Evolutionary conservation across 768 basidiomycete species (phyloP).

Genomic region (Xerocomellus amylosporus): DNA sequence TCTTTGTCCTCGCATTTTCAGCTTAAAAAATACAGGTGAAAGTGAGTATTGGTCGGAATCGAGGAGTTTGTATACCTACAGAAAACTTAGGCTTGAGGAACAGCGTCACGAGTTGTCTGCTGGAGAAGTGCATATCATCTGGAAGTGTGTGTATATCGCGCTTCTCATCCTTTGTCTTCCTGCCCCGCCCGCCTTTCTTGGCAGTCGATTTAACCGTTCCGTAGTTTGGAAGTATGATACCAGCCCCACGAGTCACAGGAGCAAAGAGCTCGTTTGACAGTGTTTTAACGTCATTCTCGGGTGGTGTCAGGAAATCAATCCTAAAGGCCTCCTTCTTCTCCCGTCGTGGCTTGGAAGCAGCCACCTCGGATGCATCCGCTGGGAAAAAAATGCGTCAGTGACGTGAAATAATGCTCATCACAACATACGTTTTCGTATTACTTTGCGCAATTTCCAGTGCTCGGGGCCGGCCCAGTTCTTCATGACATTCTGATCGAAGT

Average conservation of each 20-base stretch:
- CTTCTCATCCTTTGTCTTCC: conserved; percentile 54
- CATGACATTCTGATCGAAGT: conserved; percentile 81
- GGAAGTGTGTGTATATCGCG: conserved; percentile 78
- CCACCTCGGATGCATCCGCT: conserved; percentile 51
- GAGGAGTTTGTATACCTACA: conserved; percentile 45
- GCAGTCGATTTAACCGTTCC: conserved; percentile 26
- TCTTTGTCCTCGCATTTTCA: conserved; percentile 83
- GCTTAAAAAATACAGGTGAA: conserved; percentile 40
- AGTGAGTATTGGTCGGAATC: conserved; percentile 1
- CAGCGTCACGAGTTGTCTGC: conserved; percentile 81
- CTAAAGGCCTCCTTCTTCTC: conserved; percentile 80
- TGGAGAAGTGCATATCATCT: conserved; percentile 97
- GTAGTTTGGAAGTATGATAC: conserved; percentile 65
- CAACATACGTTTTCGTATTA: conserved; percentile 70
- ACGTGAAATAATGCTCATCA: background rate
- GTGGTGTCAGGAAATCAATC: conserved; percentile 71
- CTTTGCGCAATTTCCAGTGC: conserved; percentile 92
- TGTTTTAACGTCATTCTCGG: conserved; percentile 58
- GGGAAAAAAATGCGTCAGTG: conserved; percentile 12
- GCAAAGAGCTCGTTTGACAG: conserved; percentile 73
- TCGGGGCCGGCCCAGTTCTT: conserved; percentile 99
- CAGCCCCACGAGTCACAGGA: conserved; percentile 64
- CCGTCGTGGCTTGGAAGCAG: conserved; percentile 52
- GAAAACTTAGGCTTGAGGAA: conserved; percentile 97
- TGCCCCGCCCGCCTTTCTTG: conserved; percentile 43